A percentile compares a stretch with the other conserved stretches of the same genome.
Evolutionary conservation across 495 filamentous ascomycete species (phyloP).

Genomic region (Chaetomium tenue): DNA sequence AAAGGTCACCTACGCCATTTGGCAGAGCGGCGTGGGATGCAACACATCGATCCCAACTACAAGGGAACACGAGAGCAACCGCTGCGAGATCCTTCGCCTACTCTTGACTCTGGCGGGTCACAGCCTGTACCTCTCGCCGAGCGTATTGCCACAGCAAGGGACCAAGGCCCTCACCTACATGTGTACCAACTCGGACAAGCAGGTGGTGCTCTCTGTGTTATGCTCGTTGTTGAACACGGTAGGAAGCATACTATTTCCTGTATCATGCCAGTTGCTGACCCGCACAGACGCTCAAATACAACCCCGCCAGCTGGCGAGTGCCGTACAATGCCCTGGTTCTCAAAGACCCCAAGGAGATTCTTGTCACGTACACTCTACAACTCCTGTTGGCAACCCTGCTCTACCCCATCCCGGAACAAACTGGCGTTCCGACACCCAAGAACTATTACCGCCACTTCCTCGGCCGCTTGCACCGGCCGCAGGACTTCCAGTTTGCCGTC

Average conservation of each 20-base stretch:
- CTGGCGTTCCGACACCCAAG: slow-evolving; percentile 59
- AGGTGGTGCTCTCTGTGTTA: slow-evolving; percentile 80
- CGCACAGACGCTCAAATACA: slow-evolving; percentile 85
- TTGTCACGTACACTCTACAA: slow-evolving; percentile 90
- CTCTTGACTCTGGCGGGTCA: slow-evolving; percentile 83
- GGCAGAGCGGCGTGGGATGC: slow-evolving; percentile 96
- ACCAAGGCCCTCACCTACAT: slow-evolving; percentile 88
- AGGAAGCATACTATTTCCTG: slow-evolving; percentile 39
- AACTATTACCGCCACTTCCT: slow-evolving; percentile 94
- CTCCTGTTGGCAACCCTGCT: slow-evolving; percentile 82
- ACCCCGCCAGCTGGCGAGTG: slow-evolving; percentile 89
- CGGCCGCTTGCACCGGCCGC: slow-evolving; percentile 83
- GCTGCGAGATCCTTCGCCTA: slow-evolving; percentile 83
- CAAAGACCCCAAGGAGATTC: slow-evolving; percentile 86
- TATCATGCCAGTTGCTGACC: slow-evolving; percentile 25
- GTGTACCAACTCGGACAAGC: slow-evolving; percentile 80
- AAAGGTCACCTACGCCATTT: slow-evolving; percentile 91
- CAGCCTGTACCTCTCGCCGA: slow-evolving; percentile 88
- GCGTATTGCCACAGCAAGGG: slow-evolving; percentile 78
- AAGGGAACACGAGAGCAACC: slow-evolving; percentile 87
- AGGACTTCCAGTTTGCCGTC: slow-evolving; percentile 96
- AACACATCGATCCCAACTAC: slow-evolving; percentile 83
- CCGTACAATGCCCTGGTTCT: slow-evolving; percentile 93
- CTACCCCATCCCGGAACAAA: slow-evolving; percentile 85
- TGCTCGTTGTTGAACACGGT: slow-evolving; percentile 97